These are phyloP conservation scores for Macrolepiota dolichaula DNA, from an alignment of 768 basidiomycete genomes.

Conservation along the genomic window DNA sequence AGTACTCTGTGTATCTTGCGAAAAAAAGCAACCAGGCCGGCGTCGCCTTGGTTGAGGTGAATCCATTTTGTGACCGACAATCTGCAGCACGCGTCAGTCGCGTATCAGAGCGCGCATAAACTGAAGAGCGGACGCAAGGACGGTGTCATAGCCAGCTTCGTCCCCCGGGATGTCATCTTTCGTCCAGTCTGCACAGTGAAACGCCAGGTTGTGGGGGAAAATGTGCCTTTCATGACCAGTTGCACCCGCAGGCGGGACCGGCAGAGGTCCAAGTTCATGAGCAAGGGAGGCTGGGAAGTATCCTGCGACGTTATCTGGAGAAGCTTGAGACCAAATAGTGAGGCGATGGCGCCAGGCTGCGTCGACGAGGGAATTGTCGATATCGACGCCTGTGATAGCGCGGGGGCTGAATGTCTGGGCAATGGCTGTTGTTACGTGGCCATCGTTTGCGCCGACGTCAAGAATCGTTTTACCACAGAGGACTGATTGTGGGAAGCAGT, in stretches of 20 bases:
- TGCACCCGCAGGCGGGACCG: conserved; percentile 47
- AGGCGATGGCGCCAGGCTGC: conserved; percentile 73
- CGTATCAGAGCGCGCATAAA: not conserved
- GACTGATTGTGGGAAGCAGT: conserved; percentile 49
- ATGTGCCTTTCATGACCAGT: conserved; percentile 20
- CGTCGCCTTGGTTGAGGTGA: conserved; percentile 79
- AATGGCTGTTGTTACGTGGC: conserved; percentile 58
- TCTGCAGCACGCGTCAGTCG: conserved; percentile 31
- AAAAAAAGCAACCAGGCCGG: conserved; percentile 69
- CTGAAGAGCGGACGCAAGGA: conserved; percentile 61
- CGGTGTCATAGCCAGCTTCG: conserved; percentile 60
- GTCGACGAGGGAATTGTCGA: conserved; percentile 72
- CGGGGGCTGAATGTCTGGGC: conserved; percentile 48
- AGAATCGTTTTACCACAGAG: conserved; percentile 61
- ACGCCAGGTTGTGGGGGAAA: conserved; percentile 81
- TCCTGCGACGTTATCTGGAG: conserved; percentile 31
- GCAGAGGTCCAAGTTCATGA: conserved; percentile 72
- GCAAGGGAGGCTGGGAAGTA: conserved; percentile 80
- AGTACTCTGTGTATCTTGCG: conserved; percentile 54
- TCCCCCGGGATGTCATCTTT: conserved; percentile 52
- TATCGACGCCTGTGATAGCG: conserved; percentile 79
- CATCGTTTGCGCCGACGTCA: conserved; percentile 87
- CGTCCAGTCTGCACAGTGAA: conserved; percentile 77
- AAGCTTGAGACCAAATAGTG: conserved; percentile 68
- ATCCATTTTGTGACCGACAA: conserved; percentile 93